phyloP scores from a whole-genome alignment of 306 rosid genomes.

The Mimosa bimucronata region DNA sequence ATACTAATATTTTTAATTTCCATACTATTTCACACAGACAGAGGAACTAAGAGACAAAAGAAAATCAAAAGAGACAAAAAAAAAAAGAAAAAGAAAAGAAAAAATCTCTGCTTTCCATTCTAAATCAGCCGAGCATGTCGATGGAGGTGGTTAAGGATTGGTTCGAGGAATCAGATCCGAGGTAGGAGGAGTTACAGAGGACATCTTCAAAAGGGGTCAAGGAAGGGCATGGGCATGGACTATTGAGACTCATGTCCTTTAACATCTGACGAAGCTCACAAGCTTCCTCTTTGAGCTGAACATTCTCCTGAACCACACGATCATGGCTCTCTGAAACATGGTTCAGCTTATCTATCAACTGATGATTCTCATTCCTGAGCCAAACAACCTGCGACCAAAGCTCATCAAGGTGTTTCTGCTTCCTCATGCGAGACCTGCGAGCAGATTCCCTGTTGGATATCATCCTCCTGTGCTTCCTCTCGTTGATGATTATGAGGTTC shows the following conservation, averaged over 20 bases:
- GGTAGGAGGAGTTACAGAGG: conserved; percentile 47
- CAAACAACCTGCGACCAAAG: conserved; percentile 95
- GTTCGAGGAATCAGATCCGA: conserved; percentile 43
- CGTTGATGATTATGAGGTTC: conserved; percentile 70
- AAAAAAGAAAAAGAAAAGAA: too few relatives aligned
- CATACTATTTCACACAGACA: conserved; percentile 44
- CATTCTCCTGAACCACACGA: conserved; percentile 65
- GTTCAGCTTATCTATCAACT: conserved; percentile 70
- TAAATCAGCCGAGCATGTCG: conserved; percentile 51
- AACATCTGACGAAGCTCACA: conserved; percentile 83
- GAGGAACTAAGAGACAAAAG: conserved; percentile 19
- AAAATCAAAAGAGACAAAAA: neutral
- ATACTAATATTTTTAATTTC: conserved; percentile 17
- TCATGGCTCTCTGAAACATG: conserved; percentile 72
- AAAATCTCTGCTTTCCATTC: conserved; percentile 14
- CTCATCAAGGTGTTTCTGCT: conserved; percentile 95
- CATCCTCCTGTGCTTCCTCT: conserved; percentile 93
- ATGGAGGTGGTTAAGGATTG: conserved; percentile 49
- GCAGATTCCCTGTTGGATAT: conserved; percentile 96
- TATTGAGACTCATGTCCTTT: conserved; percentile 62
- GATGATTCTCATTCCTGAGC: conserved; percentile 87
- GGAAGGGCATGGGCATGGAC: conserved; percentile 53
- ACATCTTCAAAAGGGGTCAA: conserved; percentile 66
- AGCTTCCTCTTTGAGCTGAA: conserved; percentile 76
- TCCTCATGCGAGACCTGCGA: conserved; percentile 93